Evolutionary conservation across 805 yeast species (phyloP).

Genomic region (Spathaspora boniae): DNA sequence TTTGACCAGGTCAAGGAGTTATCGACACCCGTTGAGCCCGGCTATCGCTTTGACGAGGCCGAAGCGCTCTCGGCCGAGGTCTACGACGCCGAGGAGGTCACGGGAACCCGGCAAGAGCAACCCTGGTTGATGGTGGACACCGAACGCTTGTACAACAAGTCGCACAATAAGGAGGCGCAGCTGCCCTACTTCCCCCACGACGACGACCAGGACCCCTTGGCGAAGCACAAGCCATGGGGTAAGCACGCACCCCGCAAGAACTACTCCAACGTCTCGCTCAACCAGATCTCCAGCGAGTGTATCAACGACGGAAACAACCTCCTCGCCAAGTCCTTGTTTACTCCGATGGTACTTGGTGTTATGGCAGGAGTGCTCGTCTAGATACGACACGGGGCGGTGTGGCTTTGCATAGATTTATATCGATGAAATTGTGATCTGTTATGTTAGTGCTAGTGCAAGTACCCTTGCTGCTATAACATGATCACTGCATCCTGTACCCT

Average conservation of each 20-base stretch:
- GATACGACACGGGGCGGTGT: neutral
- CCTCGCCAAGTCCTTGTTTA: neutral
- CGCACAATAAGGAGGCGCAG: slow-evolving; percentile 3
- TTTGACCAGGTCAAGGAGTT: slow-evolving; percentile 7
- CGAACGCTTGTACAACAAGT: slow-evolving; percentile 3
- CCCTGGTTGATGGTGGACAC: slow-evolving; percentile 3
- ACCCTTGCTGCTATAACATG: slow-evolving; percentile 9
- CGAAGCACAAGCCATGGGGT: slow-evolving; percentile 1
- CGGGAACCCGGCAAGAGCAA: neutral
- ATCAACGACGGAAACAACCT: slow-evolving; percentile 6
- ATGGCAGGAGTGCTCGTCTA: slow-evolving; percentile 5
- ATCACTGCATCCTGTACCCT: slow-evolving; percentile 25
- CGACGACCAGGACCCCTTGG: slow-evolving; percentile 1
- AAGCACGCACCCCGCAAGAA: slow-evolving; percentile 4
- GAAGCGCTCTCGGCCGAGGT: slow-evolving; percentile 8
- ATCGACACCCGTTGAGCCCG: slow-evolving; percentile 8
- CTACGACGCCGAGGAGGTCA: slow-evolving; percentile 2
- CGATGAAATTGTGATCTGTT: too few relatives aligned
- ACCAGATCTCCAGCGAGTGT: slow-evolving; percentile 7
- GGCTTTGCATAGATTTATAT: neutral
- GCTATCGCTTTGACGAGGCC: slow-evolving; percentile 9
- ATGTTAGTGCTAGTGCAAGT: too few relatives aligned
- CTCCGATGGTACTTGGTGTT: slow-evolving; percentile 3
- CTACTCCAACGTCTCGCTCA: slow-evolving; percentile 7
- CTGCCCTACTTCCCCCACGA: neutral